phyloP scores from a whole-genome alignment of 345 rosid genomes.

The Ailanthus altissimus region DNA sequence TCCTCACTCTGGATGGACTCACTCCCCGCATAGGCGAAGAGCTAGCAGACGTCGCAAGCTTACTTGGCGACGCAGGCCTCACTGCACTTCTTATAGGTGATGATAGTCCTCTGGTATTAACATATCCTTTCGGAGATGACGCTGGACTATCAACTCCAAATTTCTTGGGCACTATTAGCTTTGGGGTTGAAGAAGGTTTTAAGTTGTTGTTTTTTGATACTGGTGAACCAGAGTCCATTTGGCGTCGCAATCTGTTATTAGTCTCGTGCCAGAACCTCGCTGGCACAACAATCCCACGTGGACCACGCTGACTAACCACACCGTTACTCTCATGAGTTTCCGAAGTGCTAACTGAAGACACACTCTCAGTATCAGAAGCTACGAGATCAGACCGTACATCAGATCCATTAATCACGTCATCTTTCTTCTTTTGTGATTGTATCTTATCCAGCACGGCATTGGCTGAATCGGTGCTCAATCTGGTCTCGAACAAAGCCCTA shows the following conservation, averaged over 20 bases:
- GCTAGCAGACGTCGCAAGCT: slow-evolving; percentile 43
- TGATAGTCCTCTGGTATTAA: slow-evolving; percentile 49
- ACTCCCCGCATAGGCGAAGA: slow-evolving; percentile 65
- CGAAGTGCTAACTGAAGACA: slow-evolving; percentile 76
- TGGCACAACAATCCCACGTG: slow-evolving; percentile 43
- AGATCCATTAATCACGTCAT: slow-evolving; percentile 28
- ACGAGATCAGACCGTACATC: slow-evolving; percentile 36
- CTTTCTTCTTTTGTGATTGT: slow-evolving; percentile 18
- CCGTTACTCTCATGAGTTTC: slow-evolving; percentile 37
- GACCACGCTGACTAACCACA: slow-evolving; percentile 33
- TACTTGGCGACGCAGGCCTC: slow-evolving; percentile 75
- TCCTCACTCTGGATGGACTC: slow-evolving; percentile 73
- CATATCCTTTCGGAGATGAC: slow-evolving; percentile 56
- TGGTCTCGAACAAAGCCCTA: slow-evolving; percentile 53
- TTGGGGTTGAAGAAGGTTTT: slow-evolving; percentile 40
- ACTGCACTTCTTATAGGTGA: slow-evolving; percentile 55
- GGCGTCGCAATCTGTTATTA: slow-evolving; percentile 46
- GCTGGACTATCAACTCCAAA: slow-evolving; percentile 50
- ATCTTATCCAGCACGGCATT: slow-evolving; percentile 39
- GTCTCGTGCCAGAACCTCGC: slow-evolving; percentile 62
- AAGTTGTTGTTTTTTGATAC: slow-evolving; percentile 36
- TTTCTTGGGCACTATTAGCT: slow-evolving; percentile 45
- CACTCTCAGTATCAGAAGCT: slow-evolving; percentile 84
- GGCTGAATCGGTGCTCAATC: slow-evolving; percentile 55
- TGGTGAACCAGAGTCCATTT: slow-evolving; percentile 45